Conservation (phyloP, 2,329 filamentous ascomycete species). For the Neopestalotiopsis clavispora region DNA sequence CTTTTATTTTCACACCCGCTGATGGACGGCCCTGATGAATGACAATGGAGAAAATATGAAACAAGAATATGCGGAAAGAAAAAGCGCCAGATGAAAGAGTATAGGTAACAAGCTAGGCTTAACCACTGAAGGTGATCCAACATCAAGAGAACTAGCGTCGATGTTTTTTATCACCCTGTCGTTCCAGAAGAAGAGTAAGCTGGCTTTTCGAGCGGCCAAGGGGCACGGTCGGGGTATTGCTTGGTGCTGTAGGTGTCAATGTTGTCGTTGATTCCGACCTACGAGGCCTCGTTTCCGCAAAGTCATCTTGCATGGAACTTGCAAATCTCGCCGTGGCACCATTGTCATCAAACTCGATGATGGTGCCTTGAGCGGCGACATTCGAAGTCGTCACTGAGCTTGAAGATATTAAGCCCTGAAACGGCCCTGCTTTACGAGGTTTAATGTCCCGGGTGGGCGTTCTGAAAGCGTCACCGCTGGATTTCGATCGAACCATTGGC, state of each 20-base stretch:
- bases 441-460: constrained; percentile 28
- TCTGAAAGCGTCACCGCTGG: constrained; percentile 27
- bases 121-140: background rate
- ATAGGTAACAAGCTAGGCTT: background rate
- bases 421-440: constrained; percentile 31
- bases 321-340: constrained; percentile 29
- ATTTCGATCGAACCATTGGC: constrained; percentile 37
- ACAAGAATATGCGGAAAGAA: background rate
- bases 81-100: background rate
- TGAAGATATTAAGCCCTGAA: constrained; percentile 35
- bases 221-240: constrained; percentile 48
- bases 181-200: constrained; percentile 60
- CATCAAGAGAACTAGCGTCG: constrained; percentile 25
- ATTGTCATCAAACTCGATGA: constrained; percentile 44
- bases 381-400: constrained; percentile 46
- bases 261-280: constrained; percentile 35
- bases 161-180: constrained; percentile 36
- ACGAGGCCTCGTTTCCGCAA: constrained; percentile 22
- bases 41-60: background rate
- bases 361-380: constrained; percentile 47
- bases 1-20: background rate
- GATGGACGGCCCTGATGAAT: background rate
- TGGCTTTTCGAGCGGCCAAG: constrained; percentile 66
- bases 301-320: constrained; percentile 22
- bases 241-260: constrained; percentile 55